Evolutionary conservation across 164 flowering plant genomes (phyloP).

Genomic region (Vitis labrusca): DNA sequence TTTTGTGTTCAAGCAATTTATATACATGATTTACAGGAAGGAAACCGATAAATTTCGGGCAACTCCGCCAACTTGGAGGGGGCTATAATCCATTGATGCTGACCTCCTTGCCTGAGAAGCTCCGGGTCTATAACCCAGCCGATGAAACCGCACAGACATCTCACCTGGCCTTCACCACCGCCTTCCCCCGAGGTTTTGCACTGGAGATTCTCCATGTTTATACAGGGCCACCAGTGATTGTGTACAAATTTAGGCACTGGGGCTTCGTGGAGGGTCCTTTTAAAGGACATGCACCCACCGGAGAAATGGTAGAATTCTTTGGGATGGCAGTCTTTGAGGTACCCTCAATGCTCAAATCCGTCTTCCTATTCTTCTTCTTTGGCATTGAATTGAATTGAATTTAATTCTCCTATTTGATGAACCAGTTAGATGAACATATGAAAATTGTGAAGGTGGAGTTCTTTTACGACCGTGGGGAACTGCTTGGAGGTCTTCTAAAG

Average conservation of each 20-base stretch:
- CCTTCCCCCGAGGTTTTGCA: conserved; percentile 68
- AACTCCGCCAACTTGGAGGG: conserved; percentile 18
- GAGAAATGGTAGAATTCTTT: conserved; percentile 19
- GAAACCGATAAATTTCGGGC: conserved; percentile 25
- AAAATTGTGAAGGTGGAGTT: conserved; percentile 45
- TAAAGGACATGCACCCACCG: conserved; percentile 62
- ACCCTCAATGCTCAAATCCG: too few relatives aligned
- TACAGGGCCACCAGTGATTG: conserved; percentile 61
- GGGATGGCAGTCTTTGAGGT: too few relatives aligned
- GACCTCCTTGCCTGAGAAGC: conserved; percentile 50
- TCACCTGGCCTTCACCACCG: conserved; percentile 49
- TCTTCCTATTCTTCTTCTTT: too few relatives aligned
- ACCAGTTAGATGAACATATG: conserved; percentile 32
- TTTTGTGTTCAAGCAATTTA: too few relatives aligned
- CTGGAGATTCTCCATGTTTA: conserved; percentile 63
- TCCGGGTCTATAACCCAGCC: conserved; percentile 53
- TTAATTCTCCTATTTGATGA: too few relatives aligned
- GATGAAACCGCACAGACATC: conserved; percentile 67
- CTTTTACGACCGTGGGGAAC: conserved; percentile 41
- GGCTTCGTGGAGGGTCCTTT: conserved; percentile 71
- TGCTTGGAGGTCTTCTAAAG: conserved; percentile 25
- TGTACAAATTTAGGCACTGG: conserved; percentile 77
- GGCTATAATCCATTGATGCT: conserved; percentile 68
- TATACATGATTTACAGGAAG: conserved; percentile 29
- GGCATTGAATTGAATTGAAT: too few relatives aligned